Percentiles rank a stretch among this genome's conserved stretches.
Evolutionary conservation across 2,329 filamentous ascomycete species (phyloP).

Genomic region (Diaporthe humulicola): DNA sequence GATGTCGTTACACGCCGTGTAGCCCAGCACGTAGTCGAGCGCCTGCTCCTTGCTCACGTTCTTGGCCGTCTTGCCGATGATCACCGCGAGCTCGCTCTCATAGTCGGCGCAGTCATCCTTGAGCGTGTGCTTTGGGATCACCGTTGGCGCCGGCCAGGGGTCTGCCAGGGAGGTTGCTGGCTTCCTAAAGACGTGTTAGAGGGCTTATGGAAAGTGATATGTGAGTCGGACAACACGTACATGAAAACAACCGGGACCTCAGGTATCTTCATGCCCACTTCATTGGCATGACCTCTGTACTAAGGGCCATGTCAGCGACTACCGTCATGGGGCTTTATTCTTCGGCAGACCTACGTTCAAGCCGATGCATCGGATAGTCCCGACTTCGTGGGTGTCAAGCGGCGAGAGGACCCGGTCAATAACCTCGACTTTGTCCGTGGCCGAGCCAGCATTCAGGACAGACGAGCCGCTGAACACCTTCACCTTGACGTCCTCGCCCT

Average conservation of each 20-base stretch:
- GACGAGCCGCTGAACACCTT: slow-evolving; percentile 70
- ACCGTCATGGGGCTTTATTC: too few species aligned
- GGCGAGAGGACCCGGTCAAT: slow-evolving; percentile 66
- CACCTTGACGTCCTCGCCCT: slow-evolving; percentile 68
- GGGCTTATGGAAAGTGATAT: background rate
- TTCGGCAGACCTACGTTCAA: slow-evolving; percentile 58
- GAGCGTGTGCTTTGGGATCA: slow-evolving; percentile 67
- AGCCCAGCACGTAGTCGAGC: slow-evolving; percentile 72
- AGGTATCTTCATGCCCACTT: slow-evolving; percentile 66
- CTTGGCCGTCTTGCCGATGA: slow-evolving; percentile 64
- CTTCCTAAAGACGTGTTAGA: slow-evolving; percentile 53
- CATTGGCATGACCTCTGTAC: slow-evolving; percentile 63
- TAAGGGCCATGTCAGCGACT: slow-evolving; percentile 20
- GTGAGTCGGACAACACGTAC: slow-evolving; percentile 37
- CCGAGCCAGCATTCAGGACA: slow-evolving; percentile 65
- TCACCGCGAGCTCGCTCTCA: slow-evolving; percentile 70
- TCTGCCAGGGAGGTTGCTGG: slow-evolving; percentile 66
- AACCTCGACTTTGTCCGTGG: slow-evolving; percentile 60
- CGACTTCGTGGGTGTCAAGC: slow-evolving; percentile 61
- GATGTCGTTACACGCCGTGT: slow-evolving; percentile 70
- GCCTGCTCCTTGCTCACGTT: slow-evolving; percentile 70
- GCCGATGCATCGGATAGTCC: slow-evolving; percentile 71
- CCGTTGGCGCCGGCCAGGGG: slow-evolving; percentile 64
- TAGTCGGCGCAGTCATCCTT: slow-evolving; percentile 69
- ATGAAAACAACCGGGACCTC: slow-evolving; percentile 69